Evolutionary conservation across 768 basidiomycete genomes (phyloP), one percentile per base, ranked within the genome.

Genomic region (Auricularia auricula-judae): DNA sequence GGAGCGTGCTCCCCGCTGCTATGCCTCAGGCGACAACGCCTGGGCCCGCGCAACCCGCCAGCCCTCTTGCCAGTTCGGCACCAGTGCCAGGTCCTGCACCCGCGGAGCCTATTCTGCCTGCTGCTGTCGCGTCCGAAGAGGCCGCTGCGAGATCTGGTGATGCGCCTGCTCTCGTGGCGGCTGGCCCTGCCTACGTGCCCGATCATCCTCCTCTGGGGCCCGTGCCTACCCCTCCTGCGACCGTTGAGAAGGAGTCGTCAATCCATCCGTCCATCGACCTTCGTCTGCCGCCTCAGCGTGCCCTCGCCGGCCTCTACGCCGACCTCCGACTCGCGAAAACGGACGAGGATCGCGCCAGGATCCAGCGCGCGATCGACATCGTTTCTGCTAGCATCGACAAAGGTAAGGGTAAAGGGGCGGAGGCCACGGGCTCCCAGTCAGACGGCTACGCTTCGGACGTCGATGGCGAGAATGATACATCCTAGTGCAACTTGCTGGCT

Each of bases 1-100:
- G 89, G 68, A 91, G 90, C 69, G 79, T 83, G n/a, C 75, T 93
- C 36, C 87, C 88, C 16, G 67, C 75, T 35, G 66, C 75, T 29
- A 29, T 29, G 29, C 29, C 29, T 29, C 29, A 29, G 29, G 29
- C 29, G 29, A 29, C 29, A 29, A 29, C 29, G 29, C 47, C 47
- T 18, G 21, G 10, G 1, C 47, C 47, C 11, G 21, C 47, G 11
- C 47, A 42, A 0, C 39, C 39, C 8, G 12, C 39, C 39, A 42
- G 39, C 39, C 39, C 39, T 42, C 8, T 42, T 42, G 39, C 39
- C 39, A 14, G 8, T 14, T 14, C 39, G 8, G 39, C 39, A 42
- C 39, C 12, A 1, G 7, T 42, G 39, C 39, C 8, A 42, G 1
- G 39, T 14, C 39, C 12, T 42, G 8, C 39, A 42, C 39, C 39